phyloP scores from a whole-genome alignment of 495 filamentous ascomycete genomes.

The Neurospora tetraspora region DNA sequence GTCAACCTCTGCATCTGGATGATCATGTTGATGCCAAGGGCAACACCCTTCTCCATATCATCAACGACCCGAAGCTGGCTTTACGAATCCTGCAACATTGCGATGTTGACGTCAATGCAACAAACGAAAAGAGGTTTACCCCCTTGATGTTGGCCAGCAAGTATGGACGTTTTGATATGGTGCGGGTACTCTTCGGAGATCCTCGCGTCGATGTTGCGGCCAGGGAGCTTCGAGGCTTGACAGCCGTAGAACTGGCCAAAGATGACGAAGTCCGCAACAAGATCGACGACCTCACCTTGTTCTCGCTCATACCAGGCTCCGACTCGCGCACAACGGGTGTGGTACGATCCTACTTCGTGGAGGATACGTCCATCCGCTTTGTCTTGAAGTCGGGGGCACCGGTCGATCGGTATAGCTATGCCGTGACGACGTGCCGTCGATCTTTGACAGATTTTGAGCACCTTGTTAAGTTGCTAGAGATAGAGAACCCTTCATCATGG shows the following conservation, averaged over 20 bases:
- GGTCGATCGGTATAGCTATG: conserved; percentile 55
- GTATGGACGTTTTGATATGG: conserved; percentile 89
- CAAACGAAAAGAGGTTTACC: conserved; percentile 92
- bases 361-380: conserved; percentile 88
- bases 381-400: conserved; percentile 89
- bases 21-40: conserved; percentile 89
- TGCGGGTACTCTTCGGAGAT: conserved; percentile 79
- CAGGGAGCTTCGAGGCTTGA: conserved; percentile 80
- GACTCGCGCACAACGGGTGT: conserved; percentile 86
- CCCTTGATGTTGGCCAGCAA: conserved; percentile 99
- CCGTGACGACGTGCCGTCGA: conserved; percentile 88
- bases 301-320: conserved; percentile 57
- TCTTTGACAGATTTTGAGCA: conserved; percentile 87
- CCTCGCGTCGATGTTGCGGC: conserved; percentile 75
- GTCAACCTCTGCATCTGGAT: conserved; percentile 73
- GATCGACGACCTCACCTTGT: conserved; percentile 86
- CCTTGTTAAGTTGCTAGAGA: conserved; percentile 71
- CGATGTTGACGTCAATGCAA: conserved; percentile 90
- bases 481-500: conserved; percentile 94
- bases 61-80: conserved; percentile 74
- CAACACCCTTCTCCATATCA: conserved; percentile 88
- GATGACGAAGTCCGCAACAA: conserved; percentile 95
- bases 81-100: conserved; percentile 65
- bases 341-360: conserved; percentile 94
- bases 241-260: conserved; percentile 93